Evolutionary conservation across 208 protist genomes (phyloP).

Genomic region (Acanthamoeba rhysodes): DNA sequence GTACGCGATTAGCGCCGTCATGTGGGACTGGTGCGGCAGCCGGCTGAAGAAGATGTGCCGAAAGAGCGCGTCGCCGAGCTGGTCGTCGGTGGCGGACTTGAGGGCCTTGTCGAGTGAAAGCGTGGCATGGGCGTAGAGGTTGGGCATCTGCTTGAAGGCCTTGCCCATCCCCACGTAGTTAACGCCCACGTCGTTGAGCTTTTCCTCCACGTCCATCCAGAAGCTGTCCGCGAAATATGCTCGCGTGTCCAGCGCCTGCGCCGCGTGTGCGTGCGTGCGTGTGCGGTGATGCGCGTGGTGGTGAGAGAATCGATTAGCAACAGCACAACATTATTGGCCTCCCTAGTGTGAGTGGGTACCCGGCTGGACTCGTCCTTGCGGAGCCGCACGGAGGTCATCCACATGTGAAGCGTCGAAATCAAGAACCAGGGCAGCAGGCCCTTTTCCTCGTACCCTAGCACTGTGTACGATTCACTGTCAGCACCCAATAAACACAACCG

Average conservation of each 20-base stretch:
- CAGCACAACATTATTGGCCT: not conserved
- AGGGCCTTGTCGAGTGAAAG: conserved; percentile 41
- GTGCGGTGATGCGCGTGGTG: too few relatives aligned
- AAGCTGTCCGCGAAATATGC: conserved; percentile 28
- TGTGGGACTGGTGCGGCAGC: conserved; percentile 21
- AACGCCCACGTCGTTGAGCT: conserved; percentile 43
- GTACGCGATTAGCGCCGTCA: conserved; percentile 18
- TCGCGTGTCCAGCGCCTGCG: conserved; percentile 7
- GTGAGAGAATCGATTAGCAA: not conserved
- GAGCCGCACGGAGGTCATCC: conserved; percentile 16
- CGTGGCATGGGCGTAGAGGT: conserved; percentile 22
- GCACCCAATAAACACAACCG: not conserved
- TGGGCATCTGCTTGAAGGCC: conserved; percentile 46
- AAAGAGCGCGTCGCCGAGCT: conserved; percentile 41
- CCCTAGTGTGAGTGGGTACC: not conserved
- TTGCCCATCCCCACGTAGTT: conserved; percentile 56
- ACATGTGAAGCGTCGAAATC: conserved; percentile 38
- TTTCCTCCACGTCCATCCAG: conserved; percentile 52
- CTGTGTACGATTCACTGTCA: not conserved
- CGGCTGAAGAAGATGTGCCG: conserved; percentile 53
- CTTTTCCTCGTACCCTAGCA: conserved; percentile 38
- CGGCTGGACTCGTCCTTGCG: not conserved
- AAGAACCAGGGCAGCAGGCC: conserved; percentile 29
- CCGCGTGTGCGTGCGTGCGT: not conserved
- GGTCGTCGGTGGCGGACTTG: not conserved